These are phyloP conservation scores for Cairneyella variabilis DNA, from an alignment of 495 filamentous ascomycete genomes.

Conservation along the genomic window DNA sequence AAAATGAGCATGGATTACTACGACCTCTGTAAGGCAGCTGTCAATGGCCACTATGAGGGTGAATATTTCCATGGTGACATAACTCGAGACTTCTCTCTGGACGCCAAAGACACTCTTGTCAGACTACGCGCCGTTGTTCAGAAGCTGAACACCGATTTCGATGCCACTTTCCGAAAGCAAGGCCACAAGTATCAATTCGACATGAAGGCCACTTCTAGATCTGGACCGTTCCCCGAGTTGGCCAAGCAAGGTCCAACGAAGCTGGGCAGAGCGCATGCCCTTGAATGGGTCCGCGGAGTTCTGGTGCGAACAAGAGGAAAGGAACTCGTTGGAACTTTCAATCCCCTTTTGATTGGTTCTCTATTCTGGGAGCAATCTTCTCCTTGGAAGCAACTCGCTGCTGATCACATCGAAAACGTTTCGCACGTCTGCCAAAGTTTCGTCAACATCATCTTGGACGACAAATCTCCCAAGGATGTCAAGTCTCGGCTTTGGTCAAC, in stretches of 20 bases:
- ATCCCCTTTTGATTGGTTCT: conserved; percentile 36
- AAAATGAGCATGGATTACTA: conserved; percentile 27
- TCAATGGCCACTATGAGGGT: conserved; percentile 30
- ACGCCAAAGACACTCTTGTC: conserved; percentile 11
- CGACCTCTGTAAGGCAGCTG: conserved; percentile 30
- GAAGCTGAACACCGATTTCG: conserved; percentile 26
- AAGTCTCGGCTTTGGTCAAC: conserved; percentile 22
- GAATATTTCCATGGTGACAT: conserved; percentile 19
- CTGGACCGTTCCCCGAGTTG: not conserved
- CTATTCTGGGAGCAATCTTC: conserved; percentile 27
- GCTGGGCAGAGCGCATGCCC: conserved; percentile 12
- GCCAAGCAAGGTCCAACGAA: not conserved
- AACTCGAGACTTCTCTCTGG: conserved; percentile 9
- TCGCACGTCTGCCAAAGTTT: conserved; percentile 24
- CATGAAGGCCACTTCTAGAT: not conserved
- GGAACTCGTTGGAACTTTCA: conserved; percentile 43
- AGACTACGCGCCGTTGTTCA: conserved; percentile 31
- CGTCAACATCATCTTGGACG: conserved; percentile 30
- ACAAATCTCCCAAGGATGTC: conserved; percentile 30
- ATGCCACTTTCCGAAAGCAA: conserved; percentile 15
- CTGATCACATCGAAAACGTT: conserved; percentile 21
- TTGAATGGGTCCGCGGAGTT: conserved; percentile 23
- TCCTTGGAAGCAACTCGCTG: conserved; percentile 19
- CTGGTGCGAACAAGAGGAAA: conserved; percentile 31
- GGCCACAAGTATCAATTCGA: conserved; percentile 32